Base-by-base conservation (phyloP, 177 flowering plant species). In the Telopea speciosissima region DNA sequence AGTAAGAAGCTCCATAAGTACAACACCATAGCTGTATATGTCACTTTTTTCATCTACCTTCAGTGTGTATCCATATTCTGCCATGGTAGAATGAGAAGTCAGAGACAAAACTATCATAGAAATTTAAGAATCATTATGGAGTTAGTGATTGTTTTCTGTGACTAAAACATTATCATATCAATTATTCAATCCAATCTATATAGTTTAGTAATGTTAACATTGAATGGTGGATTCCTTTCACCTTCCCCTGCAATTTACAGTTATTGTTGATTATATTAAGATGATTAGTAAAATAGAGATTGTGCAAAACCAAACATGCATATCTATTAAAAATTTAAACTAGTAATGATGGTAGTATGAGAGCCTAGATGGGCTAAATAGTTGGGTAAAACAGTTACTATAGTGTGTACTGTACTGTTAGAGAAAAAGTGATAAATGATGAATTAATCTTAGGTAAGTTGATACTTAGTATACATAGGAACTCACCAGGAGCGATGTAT, bases 401-500 rank as follows among this genome's bases (percentile, higher is more conserved):
- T 12, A 28, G 31, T 28, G 31, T 49, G 19, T 36, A 6, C 40
- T 49, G 54, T 49, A 49, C 19, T 12, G 17, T 49, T 11, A 49
- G 19, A 49, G 21, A 44, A 3, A 24, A 24, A 45, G 49, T 17
- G 3, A 70, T 5, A 5, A 36, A 36, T 36, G 40, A 36, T 36
- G 40, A 36, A 36, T 60, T 10, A 60, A 69, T 8, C 26, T 25
- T 28, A 61, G 65, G 54, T n/a, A 40, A 62, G 52, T 9, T 24
- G 44, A 69, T 17, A 22, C 1, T 1, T n/a, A 49, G 63, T 9
- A 40, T 17, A 22, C 1, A 2, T n/a, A 49, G 65, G 5, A 67
- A 78, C 77, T 79, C 56, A 92, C 99, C 99, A 52, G 99, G 99
- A 36, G 98, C 99, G 22, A 95, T 92, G 87, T 95, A 95, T 62